Base-by-base conservation (phyloP, 805 yeast genomes). In the Saccharomycopsis sp. region DNA sequence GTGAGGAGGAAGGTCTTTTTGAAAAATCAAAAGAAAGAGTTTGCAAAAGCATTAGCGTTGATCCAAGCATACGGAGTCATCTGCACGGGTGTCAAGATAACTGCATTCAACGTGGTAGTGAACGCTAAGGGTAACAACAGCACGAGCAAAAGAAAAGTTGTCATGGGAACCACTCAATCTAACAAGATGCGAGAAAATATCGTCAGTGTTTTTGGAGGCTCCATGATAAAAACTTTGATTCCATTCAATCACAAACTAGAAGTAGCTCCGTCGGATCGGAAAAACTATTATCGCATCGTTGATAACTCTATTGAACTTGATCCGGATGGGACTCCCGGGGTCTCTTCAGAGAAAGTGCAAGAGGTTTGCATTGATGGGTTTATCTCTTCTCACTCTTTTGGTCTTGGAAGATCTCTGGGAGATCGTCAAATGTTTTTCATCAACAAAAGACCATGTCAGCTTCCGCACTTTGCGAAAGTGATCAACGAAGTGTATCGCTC, bases 341-440 rank as follows among this genome's bases (percentile, higher is more conserved):
- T 55, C 15, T 52, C 55, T 29, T 53, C 44, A 12, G 59, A 60
- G 34, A 64, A 66, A 21, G 71, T 71, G n/a, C 72, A 75, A 65
- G 58, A 41, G 0, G 67, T 82, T 5, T 54, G 60, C 5, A 64
- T 85, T 0, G 62, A 62, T 2, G 99, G 99, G 0, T 77, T 70
- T 60, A 76, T 92, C 0, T 91, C 98, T 0, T 81, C 83, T 64
- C 82, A 84, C 47, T 84, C 94, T 0, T 85, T 87, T 69, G 97
- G 97, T 0, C 77, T 83, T 67, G 92, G 94, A 0, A 73, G 96
- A 48, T 75, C 83, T 1, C 71, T 86, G 1, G 73, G 79, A 15
- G 97, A 91, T 68, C 75, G 96, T 37, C 99, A 92, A 67, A 78
- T 80, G 54, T 63, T 88, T 47, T 91, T 73, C 64, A 76, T 94